Percentiles rank a stretch among this genome's conserved stretches.
Conservation (phyloP, 345 rosid species). For the Orychophragmus violaceus region DNA sequence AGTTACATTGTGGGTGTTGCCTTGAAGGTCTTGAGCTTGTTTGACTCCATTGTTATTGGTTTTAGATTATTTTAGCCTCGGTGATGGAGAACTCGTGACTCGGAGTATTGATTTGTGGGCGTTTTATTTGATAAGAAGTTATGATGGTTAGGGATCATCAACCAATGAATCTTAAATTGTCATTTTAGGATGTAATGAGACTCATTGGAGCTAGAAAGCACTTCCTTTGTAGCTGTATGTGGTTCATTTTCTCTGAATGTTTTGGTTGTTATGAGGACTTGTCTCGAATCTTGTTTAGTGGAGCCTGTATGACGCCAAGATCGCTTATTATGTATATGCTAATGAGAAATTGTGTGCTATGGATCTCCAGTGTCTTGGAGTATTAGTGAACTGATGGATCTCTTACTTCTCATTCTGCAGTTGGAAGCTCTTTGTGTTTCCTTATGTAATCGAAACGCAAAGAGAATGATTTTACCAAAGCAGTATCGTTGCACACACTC, state of each 20-base stretch:
- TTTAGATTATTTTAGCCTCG: not conserved
- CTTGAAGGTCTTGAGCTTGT: not conserved
- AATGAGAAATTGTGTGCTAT: not conserved
- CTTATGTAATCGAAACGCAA: not conserved
- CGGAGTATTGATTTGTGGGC: not conserved
- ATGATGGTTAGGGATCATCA: not conserved
- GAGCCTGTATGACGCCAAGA: not conserved
- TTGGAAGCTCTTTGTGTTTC: not conserved
- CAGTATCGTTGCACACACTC: constrained; percentile 97
- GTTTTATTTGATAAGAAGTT: not conserved
- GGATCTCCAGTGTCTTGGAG: not conserved
- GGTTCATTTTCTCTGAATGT: not conserved
- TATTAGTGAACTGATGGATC: not conserved
- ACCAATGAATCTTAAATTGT: not conserved
- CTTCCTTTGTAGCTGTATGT: not conserved
- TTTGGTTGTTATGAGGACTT: not conserved
- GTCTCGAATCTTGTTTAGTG: not conserved
- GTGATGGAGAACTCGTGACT: not conserved
- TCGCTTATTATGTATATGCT: not conserved
- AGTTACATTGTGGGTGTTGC: constrained; percentile 10
- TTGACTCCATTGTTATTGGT: not conserved
- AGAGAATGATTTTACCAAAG: constrained; percentile 67
- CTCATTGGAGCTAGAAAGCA: not conserved
- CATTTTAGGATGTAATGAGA: not conserved
- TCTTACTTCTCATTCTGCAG: not conserved